Percentiles rank a stretch among this genome's conserved stretches.
Evolutionary conservation across 2,329 filamentous ascomycete genomes (phyloP).

Genomic region (Fusarium concolor): DNA sequence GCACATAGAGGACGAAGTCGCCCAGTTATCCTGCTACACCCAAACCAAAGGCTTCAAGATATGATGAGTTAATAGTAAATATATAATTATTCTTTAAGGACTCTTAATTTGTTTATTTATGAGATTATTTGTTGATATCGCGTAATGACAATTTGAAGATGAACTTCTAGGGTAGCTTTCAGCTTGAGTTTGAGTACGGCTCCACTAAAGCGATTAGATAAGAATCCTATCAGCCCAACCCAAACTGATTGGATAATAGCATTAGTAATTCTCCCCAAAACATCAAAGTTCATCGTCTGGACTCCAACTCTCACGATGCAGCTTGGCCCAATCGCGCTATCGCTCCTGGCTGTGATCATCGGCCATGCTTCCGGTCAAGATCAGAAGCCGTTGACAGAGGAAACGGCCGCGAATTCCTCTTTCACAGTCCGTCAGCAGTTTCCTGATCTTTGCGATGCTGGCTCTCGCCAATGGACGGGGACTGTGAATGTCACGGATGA

Average conservation of each 20-base stretch:
- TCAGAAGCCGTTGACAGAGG: conserved; percentile 3
- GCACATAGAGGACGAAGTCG: too few relatives aligned
- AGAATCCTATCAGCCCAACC: background rate
- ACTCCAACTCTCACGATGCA: conserved; percentile 3
- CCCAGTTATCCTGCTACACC: too few relatives aligned
- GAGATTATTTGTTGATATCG: too few relatives aligned
- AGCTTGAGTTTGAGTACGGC: too few relatives aligned
- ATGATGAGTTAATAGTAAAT: too few relatives aligned
- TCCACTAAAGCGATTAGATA: background rate
- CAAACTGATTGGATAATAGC: background rate
- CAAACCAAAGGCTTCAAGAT: too few relatives aligned
- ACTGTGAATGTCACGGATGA: conserved; percentile 26
- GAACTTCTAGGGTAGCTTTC: too few relatives aligned
- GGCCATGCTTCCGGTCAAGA: background rate
- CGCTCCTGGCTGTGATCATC: background rate
- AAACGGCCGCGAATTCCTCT: fast-evolving
- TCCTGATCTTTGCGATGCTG: conserved; percentile 23
- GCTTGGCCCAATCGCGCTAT: background rate
- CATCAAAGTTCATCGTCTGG: background rate
- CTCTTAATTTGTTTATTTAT: too few relatives aligned
- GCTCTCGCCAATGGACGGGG: conserved; percentile 24
- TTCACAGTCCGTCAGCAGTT: conserved; percentile 25
- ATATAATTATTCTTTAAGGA: too few relatives aligned
- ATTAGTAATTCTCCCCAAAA: background rate
- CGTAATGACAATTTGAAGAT: too few relatives aligned